A percentile compares a stretch with the other conserved stretches of the same genome.
phyloP scores from a whole-genome alignment of 306 rosid species.

The Luffa aegyptiaca region DNA sequence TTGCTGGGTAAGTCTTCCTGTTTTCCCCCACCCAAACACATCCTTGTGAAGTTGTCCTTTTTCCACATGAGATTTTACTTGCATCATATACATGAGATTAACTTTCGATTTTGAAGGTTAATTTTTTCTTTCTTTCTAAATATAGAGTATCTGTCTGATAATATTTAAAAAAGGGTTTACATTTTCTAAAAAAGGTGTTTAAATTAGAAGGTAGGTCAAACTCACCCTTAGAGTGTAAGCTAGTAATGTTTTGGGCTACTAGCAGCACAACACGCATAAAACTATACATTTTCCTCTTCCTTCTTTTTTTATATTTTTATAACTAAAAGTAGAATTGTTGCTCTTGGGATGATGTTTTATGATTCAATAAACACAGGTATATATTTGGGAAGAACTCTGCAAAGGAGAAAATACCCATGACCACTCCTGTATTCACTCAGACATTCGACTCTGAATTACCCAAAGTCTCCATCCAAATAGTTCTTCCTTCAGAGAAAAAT shows the following conservation, averaged over 20 bases:
- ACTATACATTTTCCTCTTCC: not conserved
- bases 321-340: not conserved
- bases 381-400: slow-evolving; percentile 85
- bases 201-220: no score
- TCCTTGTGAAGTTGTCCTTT: not conserved
- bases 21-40: not conserved
- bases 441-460: slow-evolving; percentile 42
- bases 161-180: no score
- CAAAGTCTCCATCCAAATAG: slow-evolving; percentile 70
- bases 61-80: not conserved
- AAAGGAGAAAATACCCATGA: slow-evolving; percentile 77
- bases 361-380: slow-evolving; percentile 31
- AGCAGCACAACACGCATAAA: not conserved
- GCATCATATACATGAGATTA: not conserved
- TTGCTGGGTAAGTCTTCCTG: slow-evolving; percentile 56
- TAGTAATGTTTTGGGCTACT: not conserved
- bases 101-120: no score
- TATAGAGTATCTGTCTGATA: no score
- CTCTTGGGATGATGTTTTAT: slow-evolving; percentile 6
- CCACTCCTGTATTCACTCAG: slow-evolving; percentile 91
- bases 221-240: not conserved
- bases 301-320: not conserved
- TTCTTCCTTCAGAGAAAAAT: slow-evolving; percentile 72
- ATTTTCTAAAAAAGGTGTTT: no score
- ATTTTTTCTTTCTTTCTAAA: no score